Evolutionary conservation across 2,329 filamentous ascomycete genomes (phyloP), one percentile per base, ranked within the genome.

Genomic region (Fusarium ramigenum): DNA sequence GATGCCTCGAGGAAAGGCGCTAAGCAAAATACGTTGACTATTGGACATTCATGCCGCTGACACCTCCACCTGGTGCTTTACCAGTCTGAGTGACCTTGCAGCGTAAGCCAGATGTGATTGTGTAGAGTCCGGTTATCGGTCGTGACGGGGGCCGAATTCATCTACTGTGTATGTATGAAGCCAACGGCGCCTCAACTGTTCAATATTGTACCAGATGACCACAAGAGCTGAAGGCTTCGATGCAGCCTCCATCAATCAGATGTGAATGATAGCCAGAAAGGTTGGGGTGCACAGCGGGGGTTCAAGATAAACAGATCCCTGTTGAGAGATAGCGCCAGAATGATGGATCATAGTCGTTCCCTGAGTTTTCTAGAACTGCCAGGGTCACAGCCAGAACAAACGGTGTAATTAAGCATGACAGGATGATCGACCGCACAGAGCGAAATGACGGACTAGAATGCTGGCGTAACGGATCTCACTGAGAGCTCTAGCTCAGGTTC

Each of bases 401-500:
- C 71, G 67, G 63, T 72, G 71, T 69, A 73, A 73, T 63, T 74
- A 74, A 74, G 71, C 71, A 74, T 73, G 67, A 73, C 67, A 69
- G 43, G 71, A 50, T 59, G 70, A 74, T 73, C 66, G 60, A 68
- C 68, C 28, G 25, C 37, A 53, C 44, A 30, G 36, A 66, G 36
- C 25, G 43, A 60, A 68, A 68, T 60, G 59, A 64, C 50, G 66
- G 46, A 36, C 62, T 40, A 58, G 44, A 58, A 60, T 57, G 34
- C 53, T 65, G 52, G 54, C n/a, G 54, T 9, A 19, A 47, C 39
- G 60, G 44, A 66, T 47, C 47, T 39, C 53, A 63, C 65, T 42
- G 39, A 25, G 19, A 73, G 44, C 52, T 59, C 42, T 70, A 59
- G 25, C 52, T 47, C 47, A 65, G 39, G 49, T 53, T 63, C 34